Base-by-base conservation (phyloP, 352 stramenopile genomes). In the Nothophytophthora sp. region DNA sequence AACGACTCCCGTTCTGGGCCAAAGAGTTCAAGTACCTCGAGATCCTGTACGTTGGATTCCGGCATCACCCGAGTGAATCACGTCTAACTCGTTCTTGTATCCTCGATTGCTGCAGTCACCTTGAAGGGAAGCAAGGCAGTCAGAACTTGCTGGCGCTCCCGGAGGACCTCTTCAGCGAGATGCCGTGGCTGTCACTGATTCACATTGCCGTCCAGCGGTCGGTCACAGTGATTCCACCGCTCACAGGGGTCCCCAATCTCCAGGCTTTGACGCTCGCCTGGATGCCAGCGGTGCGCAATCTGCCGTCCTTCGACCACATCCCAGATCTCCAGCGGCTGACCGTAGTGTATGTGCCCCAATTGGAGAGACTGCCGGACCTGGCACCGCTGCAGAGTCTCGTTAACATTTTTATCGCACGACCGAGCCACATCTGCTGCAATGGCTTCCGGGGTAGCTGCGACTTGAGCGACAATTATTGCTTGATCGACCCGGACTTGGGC, bases 21-120 rank as follows among this genome's bases (percentile, higher is more conserved):
- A 50, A 50, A 8, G 47, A 47, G 11, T 62, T 72, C 22, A 56
- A 52, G 15, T 63, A 61, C n/a, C 57, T 76, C 8, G 40, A 68
- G 30, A 67, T 47, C 20, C 32, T 76, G 66, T 76, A 47, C 33
- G 50, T 60, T 20, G 13, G 7, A 23, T 16, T 3, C 4, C 9
- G 8, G 12, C 13, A 29, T 36, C 13, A 28, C 27, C 27, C 13
- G 15, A 38, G 6, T 20, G 13, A 9, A 15, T 6, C 33, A 19
- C 16, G 12, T n/a, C n/a, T n/a, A n/a, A n/a, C n/a, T n/a, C n/a
- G n/a, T n/a, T n/a, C 33, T 38, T 11, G 27, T 30, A 30, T 6
- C 6, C 1, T 45, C 28, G 20, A 6, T 51, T 41, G 20, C 7
- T 29, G 22, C n/a, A 64, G 56, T 5, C 56, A 66, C 41, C 22